These are phyloP conservation scores for Mycena vitilis DNA, from an alignment of 768 basidiomycete genomes.

Conservation along the genomic window DNA sequence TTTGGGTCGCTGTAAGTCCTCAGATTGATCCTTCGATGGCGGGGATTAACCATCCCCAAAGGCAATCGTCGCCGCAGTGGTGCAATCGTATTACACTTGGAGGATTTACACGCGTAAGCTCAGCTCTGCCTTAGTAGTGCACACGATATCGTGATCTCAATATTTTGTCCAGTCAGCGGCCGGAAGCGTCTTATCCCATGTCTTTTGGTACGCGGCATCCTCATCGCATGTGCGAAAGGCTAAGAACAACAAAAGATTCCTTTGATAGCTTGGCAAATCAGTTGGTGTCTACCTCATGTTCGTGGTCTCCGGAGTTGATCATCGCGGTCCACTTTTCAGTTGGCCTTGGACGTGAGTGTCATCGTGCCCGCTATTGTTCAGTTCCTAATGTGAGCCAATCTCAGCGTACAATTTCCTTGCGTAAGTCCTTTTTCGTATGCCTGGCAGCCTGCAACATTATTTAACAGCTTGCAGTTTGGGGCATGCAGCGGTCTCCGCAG, in stretches of 20 bases:
- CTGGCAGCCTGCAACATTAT: not conserved
- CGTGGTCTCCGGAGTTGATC: not conserved
- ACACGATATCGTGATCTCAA: not conserved
- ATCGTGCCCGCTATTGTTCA: not conserved
- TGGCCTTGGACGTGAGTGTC: slow-evolving; percentile 22
- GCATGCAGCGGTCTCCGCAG: slow-evolving; percentile 14
- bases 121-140: not conserved
- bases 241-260: not conserved
- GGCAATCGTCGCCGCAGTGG: slow-evolving; percentile 20
- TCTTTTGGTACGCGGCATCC: slow-evolving; percentile 9
- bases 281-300: slow-evolving; percentile 1
- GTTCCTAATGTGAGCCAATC: not conserved
- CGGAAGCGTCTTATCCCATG: slow-evolving; percentile 13
- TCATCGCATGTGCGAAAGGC: not conserved
- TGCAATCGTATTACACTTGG: slow-evolving; percentile 25
- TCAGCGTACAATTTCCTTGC: slow-evolving; percentile 24
- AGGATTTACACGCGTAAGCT: slow-evolving; percentile 23
- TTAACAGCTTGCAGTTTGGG: slow-evolving; percentile 8
- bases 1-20: slow-evolving; percentile 28
- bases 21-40: not conserved
- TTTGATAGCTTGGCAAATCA: slow-evolving; percentile 27
- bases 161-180: slow-evolving; percentile 17
- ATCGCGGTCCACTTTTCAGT: not conserved
- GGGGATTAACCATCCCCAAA: not conserved
- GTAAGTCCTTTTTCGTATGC: not conserved